Base-by-base conservation (phyloP, 2,329 filamentous ascomycete genomes). In the Diplocarpon rosae region DNA sequence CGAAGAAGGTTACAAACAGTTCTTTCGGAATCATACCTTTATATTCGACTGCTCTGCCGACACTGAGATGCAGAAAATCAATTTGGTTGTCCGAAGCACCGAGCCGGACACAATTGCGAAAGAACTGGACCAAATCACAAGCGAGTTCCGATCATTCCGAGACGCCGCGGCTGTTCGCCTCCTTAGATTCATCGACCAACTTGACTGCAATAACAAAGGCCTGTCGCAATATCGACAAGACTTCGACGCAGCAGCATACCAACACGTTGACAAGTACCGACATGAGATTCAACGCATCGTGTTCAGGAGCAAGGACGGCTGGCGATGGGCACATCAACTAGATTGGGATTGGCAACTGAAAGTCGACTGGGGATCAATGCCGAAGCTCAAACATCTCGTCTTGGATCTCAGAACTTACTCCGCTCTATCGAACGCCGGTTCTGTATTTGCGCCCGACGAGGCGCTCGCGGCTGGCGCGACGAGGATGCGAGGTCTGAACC, bases 271-370 rank as follows among this genome's bases (percentile, higher is more conserved):
- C 20, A n/a, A n/a, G 11, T 45, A 37, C 20, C 40, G 45, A 12
- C 16, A 37, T 16, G 11, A 6, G 9, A 47, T 47, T 9, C 31
- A 35, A 24, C 44, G 42, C 27, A 15, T 50, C 11, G 39, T 45
- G 14, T 35, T 45, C 39, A 40, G 16, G n/a, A 15, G 14, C 15
- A 5, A 5, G 27, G 11, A 8, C 38, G n/a, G 5, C 30, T 27
- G 11, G n/a, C 5, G 8, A 4, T 11, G 8, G 12, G 1, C 15
- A n/a, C 27, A 36, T 11, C 9, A 37, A 36, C 6, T 12, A 5
- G 45, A 39, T 14, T 50, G 40, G 45, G 45, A 39, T n/a, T 48
- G 39, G 42, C 42, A 39, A 4, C 35, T 52, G n/a, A 42, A 42
- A 15, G 43, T 48, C 17, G 42, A 46, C 20, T 52, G 42, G 45